Base-by-base conservation (phyloP, 2,329 filamentous ascomycete genomes). In the Elsinoe necatrix region DNA sequence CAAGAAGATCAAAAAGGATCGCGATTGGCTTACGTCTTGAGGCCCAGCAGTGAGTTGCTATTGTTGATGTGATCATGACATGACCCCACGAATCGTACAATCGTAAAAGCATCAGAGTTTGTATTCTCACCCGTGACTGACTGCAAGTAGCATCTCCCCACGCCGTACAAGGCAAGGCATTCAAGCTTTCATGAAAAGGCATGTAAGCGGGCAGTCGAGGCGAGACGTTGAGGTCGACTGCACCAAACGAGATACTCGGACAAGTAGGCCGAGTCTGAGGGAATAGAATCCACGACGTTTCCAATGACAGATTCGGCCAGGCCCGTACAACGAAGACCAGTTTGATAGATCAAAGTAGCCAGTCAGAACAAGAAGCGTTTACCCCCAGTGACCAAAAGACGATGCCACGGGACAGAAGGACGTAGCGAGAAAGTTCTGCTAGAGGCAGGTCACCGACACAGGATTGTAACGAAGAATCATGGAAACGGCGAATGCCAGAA, bases 1-100 rank as follows among this genome's bases (percentile, higher is more conserved):
- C 43, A 89, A 83, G 74, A 97, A 97, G 73, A 90, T 96, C 69
- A 90, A 96, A 76, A 97, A 95, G 75, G 80, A 91, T 60, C 78
- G 91, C 62, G 92, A 90, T 8, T 98, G 93, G 89, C 72, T 97
- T 66, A 78, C 84, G 65, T 91, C 95, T 72, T 96, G 74, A 84
- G 35, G 20, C 18, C n/a, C 31, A 43, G 20, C 41, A 56, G 54
- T 56, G 42, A 56, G 54, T 56, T 48, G 29, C 29, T 20, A 45
- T 37, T 52, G 48, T 52, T 52, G 48, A 52, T 20, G 29, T 52
- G 48, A 37, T 27, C 37, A 37, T 48, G 54, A 34, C 27, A 45
- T 48, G 39, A 31, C 18, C 9, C 5, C 6, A 47, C 14, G 29
- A 37, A n/a, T n/a, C 16, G 54, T 34, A 56, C 54, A 48, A 34